A percentile compares a stretch with the other conserved stretches of the same genome.
phyloP scores from a whole-genome alignment of 768 basidiomycete genomes.

The Collybia sp. region DNA sequence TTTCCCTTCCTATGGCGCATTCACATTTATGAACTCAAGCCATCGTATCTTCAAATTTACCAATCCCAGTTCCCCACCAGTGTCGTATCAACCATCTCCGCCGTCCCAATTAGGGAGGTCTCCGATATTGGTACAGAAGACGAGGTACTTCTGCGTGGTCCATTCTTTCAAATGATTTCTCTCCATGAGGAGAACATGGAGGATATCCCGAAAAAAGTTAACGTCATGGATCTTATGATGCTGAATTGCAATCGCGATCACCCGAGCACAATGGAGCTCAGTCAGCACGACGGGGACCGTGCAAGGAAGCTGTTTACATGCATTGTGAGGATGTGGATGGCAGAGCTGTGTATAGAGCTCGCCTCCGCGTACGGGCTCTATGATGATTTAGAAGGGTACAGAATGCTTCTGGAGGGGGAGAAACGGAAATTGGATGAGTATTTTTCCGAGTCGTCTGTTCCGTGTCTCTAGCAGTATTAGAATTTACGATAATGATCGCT shows the following conservation, averaged over 20 bases:
- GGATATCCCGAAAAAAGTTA: constrained; percentile 1
- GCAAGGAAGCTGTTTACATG: constrained; percentile 12
- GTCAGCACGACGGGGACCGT: constrained; percentile 10
- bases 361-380: constrained; percentile 8
- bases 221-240: constrained; percentile 14
- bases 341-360: constrained; percentile 12
- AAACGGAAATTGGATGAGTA: constrained; percentile 3
- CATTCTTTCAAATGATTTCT: constrained; percentile 16
- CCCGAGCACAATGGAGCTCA: constrained; percentile 18
- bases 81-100: constrained; percentile 16
- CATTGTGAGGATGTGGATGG: constrained; percentile 13
- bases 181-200: constrained; percentile 9
- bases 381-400: constrained; percentile 10
- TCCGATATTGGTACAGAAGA: constrained; percentile 14
- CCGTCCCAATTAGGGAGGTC: constrained; percentile 13
- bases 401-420: constrained; percentile 6
- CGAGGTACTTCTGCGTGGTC: constrained; percentile 16
- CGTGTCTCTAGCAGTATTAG: no score
- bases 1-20: constrained; percentile 13
- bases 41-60: constrained; percentile 9
- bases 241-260: constrained; percentile 17
- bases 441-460: no score
- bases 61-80: constrained; percentile 12
- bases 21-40: constrained; percentile 12
- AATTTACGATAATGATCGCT: no score